Base-by-base conservation (phyloP, 495 filamentous ascomycete genomes). In the Hyaloscypha hepaticicola region DNA sequence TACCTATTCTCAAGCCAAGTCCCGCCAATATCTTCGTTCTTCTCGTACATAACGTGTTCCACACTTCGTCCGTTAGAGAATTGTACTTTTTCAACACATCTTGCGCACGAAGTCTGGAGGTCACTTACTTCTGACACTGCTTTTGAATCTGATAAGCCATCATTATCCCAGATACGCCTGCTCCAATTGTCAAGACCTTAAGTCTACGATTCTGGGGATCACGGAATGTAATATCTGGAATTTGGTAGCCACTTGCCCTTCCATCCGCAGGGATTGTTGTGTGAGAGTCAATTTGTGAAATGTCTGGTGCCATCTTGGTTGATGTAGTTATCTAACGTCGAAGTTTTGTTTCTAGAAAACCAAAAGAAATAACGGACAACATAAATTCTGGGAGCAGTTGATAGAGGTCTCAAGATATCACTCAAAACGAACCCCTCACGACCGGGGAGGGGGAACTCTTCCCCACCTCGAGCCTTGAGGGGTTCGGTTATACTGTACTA, bases 31-130 rank as follows among this genome's bases (percentile, higher is more conserved):
- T 88, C 89, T 0, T 73, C 72, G 66, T 93, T 93, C 81, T 93
- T 93, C 72, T 95, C 91, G 73, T 91, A 95, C 41, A 91, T 81
- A 56, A 24, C n/a, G n/a, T n/a, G n/a, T n/a, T n/a, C n/a, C n/a
- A n/a, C n/a, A n/a, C n/a, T n/a, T n/a, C n/a, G n/a, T n/a, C n/a
- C n/a, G n/a, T n/a, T n/a, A n/a, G n/a, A n/a, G n/a, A n/a, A n/a
- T n/a, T n/a, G n/a, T n/a, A n/a, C n/a, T n/a, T n/a, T n/a, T n/a
- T n/a, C n/a, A n/a, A n/a, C n/a, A n/a, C n/a, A n/a, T n/a, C n/a
- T n/a, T n/a, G n/a, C n/a, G n/a, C n/a, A n/a, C n/a, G n/a, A n/a
- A n/a, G n/a, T n/a, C n/a, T n/a, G n/a, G n/a, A n/a, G n/a, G n/a
- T n/a, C n/a, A n/a, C n/a, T 25, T 60, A 68, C 66, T 68, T 68